A percentile compares a stretch with the other conserved stretches of the same genome.
Conservation (phyloP, 73 alveolate genomes). For the Diophrys appendiculata region DNA sequence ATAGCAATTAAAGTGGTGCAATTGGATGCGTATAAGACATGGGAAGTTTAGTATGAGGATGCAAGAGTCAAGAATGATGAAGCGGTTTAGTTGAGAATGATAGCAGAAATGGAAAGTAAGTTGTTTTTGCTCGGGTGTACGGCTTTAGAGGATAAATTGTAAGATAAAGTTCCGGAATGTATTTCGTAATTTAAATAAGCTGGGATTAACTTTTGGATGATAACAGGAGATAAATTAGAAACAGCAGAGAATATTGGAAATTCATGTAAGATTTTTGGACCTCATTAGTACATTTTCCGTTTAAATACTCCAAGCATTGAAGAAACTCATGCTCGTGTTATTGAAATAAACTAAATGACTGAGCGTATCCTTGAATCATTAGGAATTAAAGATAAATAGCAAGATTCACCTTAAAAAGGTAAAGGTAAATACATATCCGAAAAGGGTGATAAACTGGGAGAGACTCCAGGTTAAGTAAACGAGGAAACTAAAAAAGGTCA, state of each 20-base stretch:
- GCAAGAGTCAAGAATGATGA: slow-evolving; percentile 26
- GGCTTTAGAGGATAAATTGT: slow-evolving; percentile 91
- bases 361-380: slow-evolving; percentile 63
- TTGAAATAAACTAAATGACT: too few species aligned
- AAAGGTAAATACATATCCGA: slow-evolving; percentile 9
- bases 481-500: not conserved
- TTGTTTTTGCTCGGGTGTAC: slow-evolving; percentile 89
- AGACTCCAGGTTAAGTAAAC: not conserved
- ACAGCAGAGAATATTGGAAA: slow-evolving; percentile 92
- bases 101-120: slow-evolving; percentile 70
- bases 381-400: slow-evolving; percentile 38
- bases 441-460: not conserved
- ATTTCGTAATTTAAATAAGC: slow-evolving; percentile 54
- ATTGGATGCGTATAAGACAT: slow-evolving; percentile 58
- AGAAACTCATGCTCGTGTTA: slow-evolving; percentile 37
- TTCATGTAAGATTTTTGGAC: slow-evolving; percentile 78
- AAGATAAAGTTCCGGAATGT: slow-evolving; percentile 69
- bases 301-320: slow-evolving; percentile 31
- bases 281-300: slow-evolving; percentile 75
- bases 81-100: slow-evolving; percentile 31
- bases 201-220: slow-evolving; percentile 90
- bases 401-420: slow-evolving; percentile 24
- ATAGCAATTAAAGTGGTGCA: slow-evolving; percentile 73
- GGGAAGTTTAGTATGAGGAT: slow-evolving; percentile 71
- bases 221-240: slow-evolving; percentile 96